These are phyloP conservation scores for Anthostomella pinea DNA, from an alignment of 2,329 filamentous ascomycete genomes.

Conservation along the genomic window DNA sequence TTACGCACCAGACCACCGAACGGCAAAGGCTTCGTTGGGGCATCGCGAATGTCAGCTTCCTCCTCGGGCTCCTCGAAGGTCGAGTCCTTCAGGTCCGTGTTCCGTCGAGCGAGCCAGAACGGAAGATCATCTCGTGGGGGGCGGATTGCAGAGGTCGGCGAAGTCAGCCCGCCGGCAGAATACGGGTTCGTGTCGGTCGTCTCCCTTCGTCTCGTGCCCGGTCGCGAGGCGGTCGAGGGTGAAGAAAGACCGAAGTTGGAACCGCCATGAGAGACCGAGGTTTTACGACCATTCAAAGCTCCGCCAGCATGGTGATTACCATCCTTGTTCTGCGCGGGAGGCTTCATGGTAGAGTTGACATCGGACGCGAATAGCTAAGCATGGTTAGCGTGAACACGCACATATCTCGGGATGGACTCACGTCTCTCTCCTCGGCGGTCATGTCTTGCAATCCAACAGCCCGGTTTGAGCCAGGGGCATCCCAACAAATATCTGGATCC, in stretches of 20 bases:
- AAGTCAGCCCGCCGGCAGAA: constrained; percentile 49
- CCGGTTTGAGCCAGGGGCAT: constrained; percentile 63
- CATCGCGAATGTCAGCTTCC: constrained; percentile 26
- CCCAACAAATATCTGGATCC: constrained; percentile 93
- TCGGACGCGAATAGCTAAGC: constrained; percentile 73
- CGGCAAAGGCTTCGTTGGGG: constrained; percentile 31
- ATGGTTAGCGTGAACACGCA: too few species aligned
- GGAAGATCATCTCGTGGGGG: constrained; percentile 62
- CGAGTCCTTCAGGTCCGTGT: constrained; percentile 51
- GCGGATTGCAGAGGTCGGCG: constrained; percentile 58
- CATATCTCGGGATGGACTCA: constrained; percentile 38
- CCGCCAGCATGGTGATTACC: constrained; percentile 54
- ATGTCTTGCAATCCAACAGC: constrained; percentile 74
- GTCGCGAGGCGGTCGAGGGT: constrained; percentile 67
- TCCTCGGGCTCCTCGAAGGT: constrained; percentile 53
- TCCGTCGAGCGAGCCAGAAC: constrained; percentile 56
- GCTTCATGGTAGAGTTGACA: constrained; percentile 92
- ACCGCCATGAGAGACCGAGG: constrained; percentile 72
- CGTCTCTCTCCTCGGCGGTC: constrained; percentile 59
- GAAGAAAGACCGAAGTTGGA: constrained; percentile 69
- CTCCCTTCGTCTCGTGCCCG: constrained; percentile 77
- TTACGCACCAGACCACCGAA: constrained; percentile 51
- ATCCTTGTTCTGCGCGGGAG: constrained; percentile 71
- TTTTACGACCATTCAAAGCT: constrained; percentile 69
- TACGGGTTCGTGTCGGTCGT: constrained; percentile 69